A percentile compares a stretch with the other conserved stretches of the same genome.
Evolutionary conservation across 1,284 basidiomycete species (phyloP).

Genomic region (Chalciporus sp.): DNA sequence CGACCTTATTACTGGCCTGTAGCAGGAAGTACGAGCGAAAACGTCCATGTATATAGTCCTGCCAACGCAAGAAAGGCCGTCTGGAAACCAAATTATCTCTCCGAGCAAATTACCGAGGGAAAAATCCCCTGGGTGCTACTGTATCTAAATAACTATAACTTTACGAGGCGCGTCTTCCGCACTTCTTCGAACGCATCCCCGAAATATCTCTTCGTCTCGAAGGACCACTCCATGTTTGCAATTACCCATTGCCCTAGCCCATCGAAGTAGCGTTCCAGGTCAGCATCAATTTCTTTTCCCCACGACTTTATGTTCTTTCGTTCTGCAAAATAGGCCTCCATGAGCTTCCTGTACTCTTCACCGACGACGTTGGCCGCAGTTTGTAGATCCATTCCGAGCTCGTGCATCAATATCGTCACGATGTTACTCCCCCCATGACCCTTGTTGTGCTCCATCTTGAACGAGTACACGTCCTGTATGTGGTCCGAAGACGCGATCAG

Average conservation of each 20-base stretch:
- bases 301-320: conserved; percentile 51
- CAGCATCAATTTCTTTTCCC: conserved; percentile 47
- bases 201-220: conserved; percentile 61
- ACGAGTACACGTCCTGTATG: conserved; percentile 67
- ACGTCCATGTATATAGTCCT: conserved; percentile 21
- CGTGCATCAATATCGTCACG: conserved; percentile 66
- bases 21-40: conserved; percentile 6
- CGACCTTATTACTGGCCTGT: conserved; percentile 7
- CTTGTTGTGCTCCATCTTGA: conserved; percentile 72
- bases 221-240: conserved; percentile 59
- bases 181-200: conserved; percentile 32
- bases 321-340: conserved; percentile 50
- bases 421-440: conserved; percentile 69
- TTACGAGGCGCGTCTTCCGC: conserved; percentile 29
- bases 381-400: conserved; percentile 53
- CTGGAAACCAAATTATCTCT: conserved; percentile 3
- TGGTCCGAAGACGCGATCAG: conserved; percentile 3
- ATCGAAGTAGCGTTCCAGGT: conserved; percentile 50
- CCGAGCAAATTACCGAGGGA: conserved; percentile 2
- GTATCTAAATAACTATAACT: conserved; percentile 1
- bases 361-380: conserved; percentile 62
- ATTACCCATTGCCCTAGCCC: conserved; percentile 52
- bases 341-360: conserved; percentile 50
- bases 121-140: background rate
- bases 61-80: background rate